Conservation (phyloP, 441 rosid species). For the Geranium incanum region DNA sequence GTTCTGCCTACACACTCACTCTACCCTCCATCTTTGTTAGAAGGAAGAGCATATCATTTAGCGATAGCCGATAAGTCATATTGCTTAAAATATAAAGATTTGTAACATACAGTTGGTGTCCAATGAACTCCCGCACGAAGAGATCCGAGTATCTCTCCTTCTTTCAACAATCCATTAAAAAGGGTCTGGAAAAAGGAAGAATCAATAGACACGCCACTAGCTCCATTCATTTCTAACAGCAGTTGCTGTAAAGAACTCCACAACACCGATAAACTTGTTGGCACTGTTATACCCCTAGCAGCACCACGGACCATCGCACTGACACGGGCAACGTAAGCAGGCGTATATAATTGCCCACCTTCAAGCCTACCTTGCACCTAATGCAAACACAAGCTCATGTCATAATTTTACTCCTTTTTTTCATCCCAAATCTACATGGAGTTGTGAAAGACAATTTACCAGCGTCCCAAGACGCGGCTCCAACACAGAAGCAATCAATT, state of each 20-base stretch:
- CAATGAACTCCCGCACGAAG: conserved; percentile 95
- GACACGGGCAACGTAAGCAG: conserved; percentile 89
- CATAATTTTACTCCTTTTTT: conserved; percentile 13
- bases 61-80: neutral
- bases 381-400: conserved; percentile 11
- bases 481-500: conserved; percentile 64
- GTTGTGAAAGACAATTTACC: conserved; percentile 25
- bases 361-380: conserved; percentile 97
- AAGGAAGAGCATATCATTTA: neutral
- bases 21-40: conserved; percentile 5
- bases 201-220: conserved; percentile 74
- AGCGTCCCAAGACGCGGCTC: conserved; percentile 86
- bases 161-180: conserved; percentile 71
- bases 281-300: conserved; percentile 79
- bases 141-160: conserved; percentile 79
- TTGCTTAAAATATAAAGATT: conserved; percentile 9
- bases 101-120: conserved; percentile 77
- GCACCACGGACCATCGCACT: conserved; percentile 94
- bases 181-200: conserved; percentile 78
- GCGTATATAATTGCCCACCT: conserved; percentile 93
- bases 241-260: conserved; percentile 78
- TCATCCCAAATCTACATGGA: neutral
- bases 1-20: neutral
- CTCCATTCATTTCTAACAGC: conserved; percentile 87
- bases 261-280: conserved; percentile 58